Base-by-base conservation (phyloP, 192 early-diverging fungal species). In the Entomortierella beljakovae region DNA sequence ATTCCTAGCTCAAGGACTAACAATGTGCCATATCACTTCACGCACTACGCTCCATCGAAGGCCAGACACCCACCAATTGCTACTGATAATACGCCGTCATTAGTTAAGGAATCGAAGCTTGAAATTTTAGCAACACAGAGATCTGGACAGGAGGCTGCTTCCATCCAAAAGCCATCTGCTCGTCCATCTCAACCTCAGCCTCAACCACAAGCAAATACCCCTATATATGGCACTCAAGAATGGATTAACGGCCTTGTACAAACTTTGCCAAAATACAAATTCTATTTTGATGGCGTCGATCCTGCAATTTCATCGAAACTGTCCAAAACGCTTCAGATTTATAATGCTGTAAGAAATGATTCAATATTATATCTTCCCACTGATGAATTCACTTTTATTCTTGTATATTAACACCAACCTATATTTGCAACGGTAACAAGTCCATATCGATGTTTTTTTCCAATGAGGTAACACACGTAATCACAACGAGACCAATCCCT, bases 251-350 rank as follows among this genome's bases (percentile, higher is more conserved):
- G 51, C 20, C 22, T 66, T 13, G 31, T 46, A 2, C 28, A 57
- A 43, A n/a, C 65, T 18, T 26, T 76, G 18, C 64, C 72, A 7
- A 61, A 26, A 6, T 76, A 16, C 54, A 59, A 51, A 11, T 76
- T 76, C 26, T 76, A 59, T 53, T 76, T 68, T 57, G 64, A 76
- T 50, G 49, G 33, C 20, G 52, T 76, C 25, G 72, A 76, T 3
- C 40, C 50, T 3, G 4, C 16, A 28, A 61, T 34, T 25, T 29
- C 33, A 8, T 23, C 29, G 18, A 61, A 62, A 29, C 31, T 76
- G 10, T 15, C 64, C 8, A 62, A 76, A 9, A 55, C 33, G 37
- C 64, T 76, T 28, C 22, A 16, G 6, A 35, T 49, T 1, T 57
- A 66, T 3, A 23, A 40, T 33, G 43, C 63, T 40, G 71, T 74